Percentiles rank a stretch among this genome's conserved stretches.
Conservation (phyloP, 139 green algal genomes). For the Auxenochlorella protothecoides region DNA sequence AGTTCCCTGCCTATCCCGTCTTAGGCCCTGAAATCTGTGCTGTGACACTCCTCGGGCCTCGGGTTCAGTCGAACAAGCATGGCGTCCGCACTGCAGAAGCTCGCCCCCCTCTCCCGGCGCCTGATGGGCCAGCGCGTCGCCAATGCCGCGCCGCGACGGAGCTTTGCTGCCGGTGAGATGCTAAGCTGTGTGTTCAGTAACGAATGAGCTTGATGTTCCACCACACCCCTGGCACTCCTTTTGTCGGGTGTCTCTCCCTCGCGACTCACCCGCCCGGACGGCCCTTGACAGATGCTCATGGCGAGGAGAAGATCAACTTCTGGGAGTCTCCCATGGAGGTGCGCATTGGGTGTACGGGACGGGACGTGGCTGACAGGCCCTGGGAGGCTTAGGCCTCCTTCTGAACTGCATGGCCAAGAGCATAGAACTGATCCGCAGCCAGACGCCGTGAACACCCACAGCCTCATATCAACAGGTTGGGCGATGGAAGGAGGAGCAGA, state of each 20-base stretch:
- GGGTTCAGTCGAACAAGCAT: background rate
- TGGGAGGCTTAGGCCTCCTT: background rate
- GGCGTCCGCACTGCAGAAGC: background rate
- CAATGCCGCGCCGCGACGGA: background rate
- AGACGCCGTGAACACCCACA: too few species aligned
- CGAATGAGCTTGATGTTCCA: background rate
- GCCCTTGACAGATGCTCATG: conserved; percentile 26
- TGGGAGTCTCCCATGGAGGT: conserved; percentile 13
- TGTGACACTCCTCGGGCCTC: too few species aligned
- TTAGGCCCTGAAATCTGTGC: too few species aligned
- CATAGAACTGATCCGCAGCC: too few species aligned
- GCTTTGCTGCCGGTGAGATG: background rate
- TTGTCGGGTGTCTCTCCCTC: background rate
- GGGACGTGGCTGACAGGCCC: background rate
- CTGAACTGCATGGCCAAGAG: background rate
- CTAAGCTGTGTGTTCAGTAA: background rate
- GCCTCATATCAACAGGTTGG: background rate
- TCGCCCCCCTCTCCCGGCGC: background rate
- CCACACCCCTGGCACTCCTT: background rate
- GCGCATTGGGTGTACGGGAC: background rate
- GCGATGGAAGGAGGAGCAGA: conserved; percentile 19
- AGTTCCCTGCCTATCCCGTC: too few species aligned
- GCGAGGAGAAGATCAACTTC: conserved; percentile 34
- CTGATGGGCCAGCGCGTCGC: background rate
- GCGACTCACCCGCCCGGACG: background rate